Conservation (phyloP, 345 rosid genomes). For the Erysimum cheiranthoides region DNA sequence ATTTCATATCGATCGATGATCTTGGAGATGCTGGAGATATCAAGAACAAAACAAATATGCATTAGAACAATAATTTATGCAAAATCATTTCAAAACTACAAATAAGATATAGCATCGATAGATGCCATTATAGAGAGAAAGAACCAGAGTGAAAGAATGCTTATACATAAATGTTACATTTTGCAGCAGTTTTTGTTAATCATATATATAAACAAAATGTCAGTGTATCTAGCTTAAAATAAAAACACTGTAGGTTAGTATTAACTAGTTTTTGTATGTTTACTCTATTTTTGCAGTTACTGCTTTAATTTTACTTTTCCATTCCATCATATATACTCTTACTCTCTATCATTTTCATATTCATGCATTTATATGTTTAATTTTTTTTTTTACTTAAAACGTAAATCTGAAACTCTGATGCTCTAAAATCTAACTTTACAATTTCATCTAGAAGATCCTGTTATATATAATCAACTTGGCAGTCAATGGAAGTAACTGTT, state of each 20-base stretch:
- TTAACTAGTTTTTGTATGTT: neutral
- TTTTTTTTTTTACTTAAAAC: neutral
- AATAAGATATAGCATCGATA: neutral
- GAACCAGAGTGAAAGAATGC: neutral
- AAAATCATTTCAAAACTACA: neutral
- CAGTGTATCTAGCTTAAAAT: neutral
- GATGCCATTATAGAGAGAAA: neutral
- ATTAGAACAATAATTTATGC: neutral
- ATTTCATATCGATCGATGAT: constrained; percentile 25
- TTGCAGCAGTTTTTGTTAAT: neutral
- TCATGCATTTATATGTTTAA: neutral
- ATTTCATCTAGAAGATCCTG: neutral
- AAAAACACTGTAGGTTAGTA: no score
- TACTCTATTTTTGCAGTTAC: neutral
- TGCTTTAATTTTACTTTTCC: neutral
- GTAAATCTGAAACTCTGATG: neutral
- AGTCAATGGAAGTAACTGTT: no score
- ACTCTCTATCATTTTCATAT: neutral
- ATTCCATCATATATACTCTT: neutral
- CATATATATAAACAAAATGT: no score
- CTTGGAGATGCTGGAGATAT: constrained; percentile 31
- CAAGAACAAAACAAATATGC: constrained; percentile 15
- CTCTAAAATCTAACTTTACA: neutral
- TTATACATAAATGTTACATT: neutral
- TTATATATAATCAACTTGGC: no score